A percentile compares a stretch with the other conserved stretches of the same genome.
Evolutionary conservation across 108 stramenopile species (phyloP).

Genomic region (Skeletonema marinoi): DNA sequence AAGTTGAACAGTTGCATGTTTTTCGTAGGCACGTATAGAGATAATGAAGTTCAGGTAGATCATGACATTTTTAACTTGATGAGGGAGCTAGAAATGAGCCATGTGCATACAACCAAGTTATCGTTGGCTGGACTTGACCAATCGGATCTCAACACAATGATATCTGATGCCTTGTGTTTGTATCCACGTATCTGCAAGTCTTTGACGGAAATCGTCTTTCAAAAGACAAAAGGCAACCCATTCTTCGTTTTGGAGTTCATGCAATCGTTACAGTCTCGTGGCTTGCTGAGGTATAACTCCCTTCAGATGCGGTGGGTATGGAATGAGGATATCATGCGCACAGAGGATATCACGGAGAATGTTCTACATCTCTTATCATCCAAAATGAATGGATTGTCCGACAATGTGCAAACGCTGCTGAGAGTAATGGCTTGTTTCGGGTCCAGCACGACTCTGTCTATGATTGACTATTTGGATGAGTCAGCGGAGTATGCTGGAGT

Average conservation of each 20-base stretch:
- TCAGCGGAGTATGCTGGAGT: neutral
- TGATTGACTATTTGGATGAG: neutral
- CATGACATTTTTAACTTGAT: neutral
- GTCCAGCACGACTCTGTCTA: constrained; percentile 5
- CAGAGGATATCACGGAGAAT: too few relatives aligned
- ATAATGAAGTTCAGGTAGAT: too few relatives aligned
- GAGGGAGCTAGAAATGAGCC: neutral
- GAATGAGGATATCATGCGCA: constrained; percentile 9
- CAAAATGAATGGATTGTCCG: constrained; percentile 9
- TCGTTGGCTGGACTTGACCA: neutral
- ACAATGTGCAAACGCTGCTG: constrained; percentile 15
- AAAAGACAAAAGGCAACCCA: constrained; percentile 38
- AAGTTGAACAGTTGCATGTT: neutral
- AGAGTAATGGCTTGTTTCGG: constrained; percentile 47
- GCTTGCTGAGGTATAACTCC: constrained; percentile 15
- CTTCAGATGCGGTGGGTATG: neutral
- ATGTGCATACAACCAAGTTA: constrained; percentile 18
- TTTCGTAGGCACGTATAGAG: too few relatives aligned
- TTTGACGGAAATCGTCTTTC: constrained; percentile 14
- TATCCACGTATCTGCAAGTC: too few relatives aligned
- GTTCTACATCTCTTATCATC: neutral
- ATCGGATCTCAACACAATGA: too few relatives aligned
- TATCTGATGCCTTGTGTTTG: too few relatives aligned
- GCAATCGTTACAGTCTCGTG: constrained; percentile 9
- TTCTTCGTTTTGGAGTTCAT: constrained; percentile 29